A percentile compares a stretch with the other conserved stretches of the same genome.
phyloP scores from a whole-genome alignment of 148 eudicot species.

The Chenopodium formosanum region DNA sequence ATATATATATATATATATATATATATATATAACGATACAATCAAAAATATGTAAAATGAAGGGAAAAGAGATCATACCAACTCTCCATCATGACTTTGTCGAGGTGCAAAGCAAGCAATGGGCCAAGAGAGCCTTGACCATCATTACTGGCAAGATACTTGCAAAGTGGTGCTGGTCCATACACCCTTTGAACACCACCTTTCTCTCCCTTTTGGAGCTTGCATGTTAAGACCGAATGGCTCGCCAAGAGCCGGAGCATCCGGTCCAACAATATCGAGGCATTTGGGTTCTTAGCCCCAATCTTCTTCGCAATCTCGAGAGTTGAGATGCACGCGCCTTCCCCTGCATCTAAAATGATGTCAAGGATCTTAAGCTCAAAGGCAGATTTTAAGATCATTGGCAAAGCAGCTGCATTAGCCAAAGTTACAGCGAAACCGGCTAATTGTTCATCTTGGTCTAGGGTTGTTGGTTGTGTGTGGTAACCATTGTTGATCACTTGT shows the following conservation, averaged over 20 bases:
- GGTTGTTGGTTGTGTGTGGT: neutral
- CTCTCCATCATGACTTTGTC: slow-evolving; percentile 40
- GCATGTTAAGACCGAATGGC: slow-evolving; percentile 35
- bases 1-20: too few relatives aligned
- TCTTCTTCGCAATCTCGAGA: slow-evolving; percentile 31
- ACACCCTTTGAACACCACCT: slow-evolving; percentile 29
- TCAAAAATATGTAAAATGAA: too few relatives aligned
- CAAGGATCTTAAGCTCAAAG: slow-evolving; percentile 42
- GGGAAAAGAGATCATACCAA: slow-evolving; percentile 27
- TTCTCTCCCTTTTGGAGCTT: slow-evolving; percentile 18
- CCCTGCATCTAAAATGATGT: slow-evolving; percentile 27
- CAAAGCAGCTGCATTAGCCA: slow-evolving; percentile 34
- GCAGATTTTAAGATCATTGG: slow-evolving; percentile 44
- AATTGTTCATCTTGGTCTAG: slow-evolving; percentile 28
- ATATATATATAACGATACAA: too few relatives aligned
- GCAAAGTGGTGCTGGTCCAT: slow-evolving; percentile 38
- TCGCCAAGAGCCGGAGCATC: slow-evolving; percentile 41
- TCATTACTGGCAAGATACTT: slow-evolving; percentile 32
- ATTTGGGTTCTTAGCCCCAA: slow-evolving; percentile 34
- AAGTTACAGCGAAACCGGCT: slow-evolving; percentile 26
- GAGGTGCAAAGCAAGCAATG: slow-evolving; percentile 29
- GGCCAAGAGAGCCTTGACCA: slow-evolving; percentile 40
- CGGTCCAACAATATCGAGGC: slow-evolving; percentile 38
- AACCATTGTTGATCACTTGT: neutral
- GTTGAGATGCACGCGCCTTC: slow-evolving; percentile 30